These are phyloP conservation scores for Neoconidiobolus thromboides DNA, from an alignment of 371 early-diverging fungal species.

Conservation along the genomic window DNA sequence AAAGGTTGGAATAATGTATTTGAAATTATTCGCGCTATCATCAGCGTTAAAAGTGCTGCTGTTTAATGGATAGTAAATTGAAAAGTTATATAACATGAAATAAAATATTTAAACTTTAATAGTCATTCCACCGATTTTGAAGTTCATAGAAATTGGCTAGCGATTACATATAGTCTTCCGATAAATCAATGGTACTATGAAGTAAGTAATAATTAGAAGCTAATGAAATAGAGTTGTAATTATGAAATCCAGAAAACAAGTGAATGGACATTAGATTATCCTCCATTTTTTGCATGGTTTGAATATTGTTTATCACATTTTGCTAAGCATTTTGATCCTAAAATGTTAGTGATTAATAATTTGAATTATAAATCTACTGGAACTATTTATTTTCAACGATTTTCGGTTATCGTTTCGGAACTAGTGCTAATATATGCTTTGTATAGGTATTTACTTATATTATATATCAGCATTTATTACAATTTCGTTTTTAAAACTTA, in stretches of 20 bases:
- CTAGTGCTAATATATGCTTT: slow-evolving; percentile 50
- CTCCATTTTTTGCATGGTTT: slow-evolving; percentile 95
- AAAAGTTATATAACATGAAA: too few relatives aligned
- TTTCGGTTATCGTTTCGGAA: slow-evolving; percentile 66
- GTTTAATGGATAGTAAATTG: too few relatives aligned
- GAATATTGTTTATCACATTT: slow-evolving; percentile 53
- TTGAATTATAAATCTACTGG: slow-evolving; percentile 36
- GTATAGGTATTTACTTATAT: slow-evolving; percentile 18
- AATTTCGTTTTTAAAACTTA: not conserved
- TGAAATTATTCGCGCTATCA: too few relatives aligned
- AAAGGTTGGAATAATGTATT: too few relatives aligned
- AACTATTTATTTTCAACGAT: slow-evolving; percentile 70
- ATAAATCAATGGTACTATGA: slow-evolving; percentile 76
- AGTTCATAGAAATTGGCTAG: slow-evolving; percentile 96
- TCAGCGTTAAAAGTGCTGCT: too few relatives aligned
- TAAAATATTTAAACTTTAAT: slow-evolving; percentile 3
- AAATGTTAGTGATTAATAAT: slow-evolving; percentile 53
- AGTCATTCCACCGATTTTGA: slow-evolving; percentile 94
- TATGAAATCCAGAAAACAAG: slow-evolving; percentile 29
- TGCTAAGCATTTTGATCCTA: slow-evolving; percentile 42
- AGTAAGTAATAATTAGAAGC: slow-evolving; percentile 16
- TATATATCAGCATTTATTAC: too few relatives aligned
- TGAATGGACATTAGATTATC: slow-evolving; percentile 95
- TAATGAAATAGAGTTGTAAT: not conserved
- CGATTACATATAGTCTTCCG: slow-evolving; percentile 74